Evolutionary conservation across 1,284 basidiomycete species (phyloP).

Genomic region (Ustilago xerochloae): DNA sequence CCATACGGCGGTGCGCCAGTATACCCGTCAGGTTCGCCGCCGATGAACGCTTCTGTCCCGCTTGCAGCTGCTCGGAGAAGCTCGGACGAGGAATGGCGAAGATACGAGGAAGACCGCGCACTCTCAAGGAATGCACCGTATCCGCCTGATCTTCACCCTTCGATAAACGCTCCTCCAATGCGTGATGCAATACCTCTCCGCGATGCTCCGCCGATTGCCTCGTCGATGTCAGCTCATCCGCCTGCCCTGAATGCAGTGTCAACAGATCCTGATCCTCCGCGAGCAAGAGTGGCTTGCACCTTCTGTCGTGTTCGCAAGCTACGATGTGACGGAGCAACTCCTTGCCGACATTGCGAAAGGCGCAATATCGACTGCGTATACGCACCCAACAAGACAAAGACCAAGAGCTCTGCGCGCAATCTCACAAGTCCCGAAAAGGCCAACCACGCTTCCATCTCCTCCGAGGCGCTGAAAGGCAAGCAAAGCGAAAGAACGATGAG

Average conservation of each 20-base stretch:
- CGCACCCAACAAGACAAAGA: conserved; percentile 26
- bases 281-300: conserved; percentile 43
- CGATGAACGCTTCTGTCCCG: background rate
- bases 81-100: conserved; percentile 28
- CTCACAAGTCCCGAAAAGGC: background rate
- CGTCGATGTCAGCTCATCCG: background rate
- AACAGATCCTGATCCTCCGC: conserved; percentile 33
- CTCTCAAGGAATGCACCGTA: background rate
- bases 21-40: background rate
- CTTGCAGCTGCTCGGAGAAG: background rate
- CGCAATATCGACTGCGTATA: conserved; percentile 44
- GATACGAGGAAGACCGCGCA: conserved; percentile 4
- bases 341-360: conserved; percentile 48
- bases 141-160: background rate
- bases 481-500: background rate
- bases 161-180: background rate
- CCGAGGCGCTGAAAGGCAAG: background rate
- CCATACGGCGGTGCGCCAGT: background rate
- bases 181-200: conserved; percentile 9
- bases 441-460: background rate
- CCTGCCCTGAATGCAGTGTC: background rate
- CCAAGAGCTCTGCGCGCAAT: conserved; percentile 10
- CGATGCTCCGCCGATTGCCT: background rate
- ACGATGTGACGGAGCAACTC: conserved; percentile 44
- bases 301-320: conserved; percentile 51